Percentiles rank a stretch among this genome's conserved stretches.
phyloP scores from a whole-genome alignment of 352 stramenopile genomes.

The Phytopythium cucurbitacearum region DNA sequence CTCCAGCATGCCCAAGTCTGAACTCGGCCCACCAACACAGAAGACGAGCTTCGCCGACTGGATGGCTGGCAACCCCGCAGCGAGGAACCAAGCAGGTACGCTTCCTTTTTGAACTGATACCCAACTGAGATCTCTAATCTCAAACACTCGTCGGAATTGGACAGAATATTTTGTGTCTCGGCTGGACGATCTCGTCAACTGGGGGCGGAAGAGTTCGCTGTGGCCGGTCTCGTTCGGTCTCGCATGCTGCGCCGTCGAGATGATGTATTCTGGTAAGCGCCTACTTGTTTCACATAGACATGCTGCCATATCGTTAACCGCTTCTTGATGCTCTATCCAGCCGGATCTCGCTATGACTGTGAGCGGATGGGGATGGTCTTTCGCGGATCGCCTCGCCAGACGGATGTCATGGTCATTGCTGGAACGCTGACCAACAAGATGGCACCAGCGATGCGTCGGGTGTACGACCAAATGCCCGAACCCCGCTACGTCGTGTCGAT shows the following conservation, averaged over 20 bases:
- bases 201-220: slow-evolving; percentile 90
- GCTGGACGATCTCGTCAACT: slow-evolving; percentile 97
- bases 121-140: no score
- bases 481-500: slow-evolving; percentile 98
- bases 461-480: slow-evolving; percentile 99
- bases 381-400: slow-evolving; percentile 90
- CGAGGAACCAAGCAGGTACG: no score
- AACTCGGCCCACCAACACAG: no score
- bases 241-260: slow-evolving; percentile 98
- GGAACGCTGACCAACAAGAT: slow-evolving; percentile 99
- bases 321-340: background rate
- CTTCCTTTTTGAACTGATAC: no score
- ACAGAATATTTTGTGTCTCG: slow-evolving; percentile 94
- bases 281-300: background rate
- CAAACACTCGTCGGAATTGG: no score
- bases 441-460: slow-evolving; percentile 93
- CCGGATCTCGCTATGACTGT: slow-evolving; percentile 92
- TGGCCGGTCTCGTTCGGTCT: slow-evolving; percentile 99
- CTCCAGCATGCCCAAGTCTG: no score
- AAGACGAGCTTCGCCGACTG: no score
- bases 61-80: no score
- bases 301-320: slow-evolving; percentile 31
- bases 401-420: slow-evolving; percentile 99
- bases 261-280: slow-evolving; percentile 89
- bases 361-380: slow-evolving; percentile 98